Percentiles rank a stretch among this genome's conserved stretches.
Conservation (phyloP, 23 red algal genomes). For the Gracilariopsis chorda region DNA sequence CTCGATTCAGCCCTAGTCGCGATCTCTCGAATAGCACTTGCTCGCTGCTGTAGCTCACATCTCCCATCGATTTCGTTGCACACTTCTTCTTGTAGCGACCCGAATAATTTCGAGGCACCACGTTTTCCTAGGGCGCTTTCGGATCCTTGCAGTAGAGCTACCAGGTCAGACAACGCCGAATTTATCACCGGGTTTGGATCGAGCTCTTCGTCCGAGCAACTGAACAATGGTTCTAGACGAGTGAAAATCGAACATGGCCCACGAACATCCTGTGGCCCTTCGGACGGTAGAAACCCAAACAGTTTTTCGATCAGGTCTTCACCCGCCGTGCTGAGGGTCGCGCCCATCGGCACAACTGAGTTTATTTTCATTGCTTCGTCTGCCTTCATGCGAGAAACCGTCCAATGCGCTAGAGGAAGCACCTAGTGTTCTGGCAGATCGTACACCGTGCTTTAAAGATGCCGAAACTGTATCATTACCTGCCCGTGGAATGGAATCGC, state of each 20-base stretch:
- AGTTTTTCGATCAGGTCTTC: no score
- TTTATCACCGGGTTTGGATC: constrained; percentile 15
- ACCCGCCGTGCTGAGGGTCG: no score
- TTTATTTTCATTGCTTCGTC: no score
- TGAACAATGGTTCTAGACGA: not conserved
- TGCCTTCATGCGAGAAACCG: no score
- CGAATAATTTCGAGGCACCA: not conserved
- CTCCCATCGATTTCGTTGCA: constrained; percentile 18
- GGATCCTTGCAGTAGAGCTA: not conserved
- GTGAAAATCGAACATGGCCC: constrained; percentile 42
- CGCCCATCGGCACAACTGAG: no score
- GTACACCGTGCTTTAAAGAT: no score
- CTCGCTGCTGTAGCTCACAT: not conserved
- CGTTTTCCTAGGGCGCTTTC: not conserved
- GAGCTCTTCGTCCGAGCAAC: not conserved
- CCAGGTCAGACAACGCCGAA: constrained; percentile 25
- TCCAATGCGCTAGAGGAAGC: no score
- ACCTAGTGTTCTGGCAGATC: no score
- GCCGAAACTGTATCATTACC: no score
- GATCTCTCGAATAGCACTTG: not conserved
- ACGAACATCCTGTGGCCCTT: no score
- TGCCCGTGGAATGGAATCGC: no score
- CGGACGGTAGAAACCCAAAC: no score
- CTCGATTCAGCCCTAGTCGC: constrained; percentile 30
- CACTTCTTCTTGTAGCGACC: not conserved